phyloP scores from a whole-genome alignment of 805 yeast genomes.

The Lipomyces sp. region DNA sequence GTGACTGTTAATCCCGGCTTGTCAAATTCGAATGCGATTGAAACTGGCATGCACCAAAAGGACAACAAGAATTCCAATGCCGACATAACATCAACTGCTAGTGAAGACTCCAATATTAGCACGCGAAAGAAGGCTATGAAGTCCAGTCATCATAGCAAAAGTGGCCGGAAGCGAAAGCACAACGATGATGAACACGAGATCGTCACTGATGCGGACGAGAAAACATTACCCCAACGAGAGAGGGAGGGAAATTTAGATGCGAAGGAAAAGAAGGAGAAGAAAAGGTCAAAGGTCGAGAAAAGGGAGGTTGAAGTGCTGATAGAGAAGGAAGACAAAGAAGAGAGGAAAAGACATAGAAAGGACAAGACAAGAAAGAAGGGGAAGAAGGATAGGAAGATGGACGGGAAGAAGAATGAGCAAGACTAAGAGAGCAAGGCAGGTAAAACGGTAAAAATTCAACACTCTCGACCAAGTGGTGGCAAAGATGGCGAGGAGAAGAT shows the following conservation, averaged over 20 bases:
- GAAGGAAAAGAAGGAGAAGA: conserved; percentile 43
- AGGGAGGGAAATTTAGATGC: conserved; percentile 40
- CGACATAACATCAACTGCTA: conserved; percentile 34
- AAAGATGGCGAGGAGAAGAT: background rate
- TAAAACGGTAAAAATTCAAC: conserved; percentile 5
- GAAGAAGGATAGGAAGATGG: background rate
- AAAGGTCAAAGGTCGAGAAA: conserved; percentile 43
- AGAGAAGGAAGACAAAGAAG: background rate
- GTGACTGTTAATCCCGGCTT: conserved; percentile 25
- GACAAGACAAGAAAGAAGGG: background rate
- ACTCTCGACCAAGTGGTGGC: conserved; percentile 3
- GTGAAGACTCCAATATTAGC: conserved; percentile 42
- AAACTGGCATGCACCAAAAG: background rate
- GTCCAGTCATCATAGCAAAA: conserved; percentile 40
- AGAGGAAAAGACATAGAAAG: too few relatives aligned
- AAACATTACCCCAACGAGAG: conserved; percentile 21
- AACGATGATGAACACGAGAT: conserved; percentile 31
- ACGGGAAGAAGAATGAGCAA: background rate
- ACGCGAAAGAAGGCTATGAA: conserved; percentile 42
- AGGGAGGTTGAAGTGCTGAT: conserved; percentile 16
- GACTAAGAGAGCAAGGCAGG: background rate
- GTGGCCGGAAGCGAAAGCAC: conserved; percentile 43
- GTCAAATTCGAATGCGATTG: background rate
- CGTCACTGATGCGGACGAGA: conserved; percentile 23
- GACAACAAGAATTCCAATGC: background rate